Conservation (phyloP, 805 yeast genomes). For the Candida caryicola region DNA sequence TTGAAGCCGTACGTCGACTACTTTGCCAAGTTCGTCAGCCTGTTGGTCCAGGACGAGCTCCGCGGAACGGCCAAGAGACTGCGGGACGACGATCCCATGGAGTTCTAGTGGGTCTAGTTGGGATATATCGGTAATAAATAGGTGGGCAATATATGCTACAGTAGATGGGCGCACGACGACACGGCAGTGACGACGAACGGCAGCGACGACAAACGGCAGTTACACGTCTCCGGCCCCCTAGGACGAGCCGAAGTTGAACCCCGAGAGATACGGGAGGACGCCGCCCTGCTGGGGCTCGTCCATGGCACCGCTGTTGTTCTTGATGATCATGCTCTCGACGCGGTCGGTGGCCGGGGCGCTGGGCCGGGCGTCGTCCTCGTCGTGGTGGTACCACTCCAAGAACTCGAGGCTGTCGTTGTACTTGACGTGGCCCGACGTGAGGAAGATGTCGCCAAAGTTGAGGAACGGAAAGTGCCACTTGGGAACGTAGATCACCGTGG, state of each 20-base stretch:
- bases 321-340: constrained; percentile 32
- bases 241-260: constrained; percentile 4
- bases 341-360: constrained; percentile 1
- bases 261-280: constrained; percentile 6
- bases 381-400: constrained; percentile 69
- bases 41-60: constrained; percentile 55
- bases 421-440: constrained; percentile 56
- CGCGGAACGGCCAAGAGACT: constrained; percentile 30
- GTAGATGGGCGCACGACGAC: too few relatives aligned
- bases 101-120: constrained; percentile 28
- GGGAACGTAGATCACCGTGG: constrained; percentile 70
- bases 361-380: constrained; percentile 12
- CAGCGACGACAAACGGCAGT: too few relatives aligned
- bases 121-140: too few relatives aligned
- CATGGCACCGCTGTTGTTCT: constrained; percentile 36
- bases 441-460: constrained; percentile 45
- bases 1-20: constrained; percentile 67
- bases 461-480: constrained; percentile 60
- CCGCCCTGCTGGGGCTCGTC: constrained; percentile 19
- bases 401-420: constrained; percentile 51
- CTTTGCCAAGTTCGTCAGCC: constrained; percentile 62
- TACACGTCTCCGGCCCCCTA: too few relatives aligned
- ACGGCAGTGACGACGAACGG: too few relatives aligned
- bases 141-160: too few relatives aligned
- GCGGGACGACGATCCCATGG: constrained; percentile 34